A percentile compares a stretch with the other conserved stretches of the same genome.
Conservation (phyloP, 352 stramenopile genomes). For the Phytophthora citrophthora region DNA sequence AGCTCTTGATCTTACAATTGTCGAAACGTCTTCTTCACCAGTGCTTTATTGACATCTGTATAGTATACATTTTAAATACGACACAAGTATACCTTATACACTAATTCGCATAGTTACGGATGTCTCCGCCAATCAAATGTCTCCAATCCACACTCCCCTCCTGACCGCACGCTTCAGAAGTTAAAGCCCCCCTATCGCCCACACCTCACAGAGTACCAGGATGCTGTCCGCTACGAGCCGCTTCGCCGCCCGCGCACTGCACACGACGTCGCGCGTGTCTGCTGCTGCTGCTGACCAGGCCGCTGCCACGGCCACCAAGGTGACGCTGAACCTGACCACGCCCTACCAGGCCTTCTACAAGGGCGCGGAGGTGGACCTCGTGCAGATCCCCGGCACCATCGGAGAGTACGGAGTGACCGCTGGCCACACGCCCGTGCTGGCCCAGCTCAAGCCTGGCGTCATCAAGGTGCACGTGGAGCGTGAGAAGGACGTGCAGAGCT, state of each 20-base stretch:
- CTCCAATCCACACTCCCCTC: conserved; percentile 9
- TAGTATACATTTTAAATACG: too few relatives aligned
- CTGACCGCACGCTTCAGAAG: conserved; percentile 25
- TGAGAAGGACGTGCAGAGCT: conserved; percentile 94
- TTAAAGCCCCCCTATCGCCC: conserved; percentile 20
- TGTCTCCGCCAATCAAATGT: conserved; percentile 15
- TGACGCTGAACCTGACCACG: conserved; percentile 87
- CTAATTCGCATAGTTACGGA: too few relatives aligned
- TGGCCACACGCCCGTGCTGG: conserved; percentile 96
- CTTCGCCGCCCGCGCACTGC: conserved; percentile 60
- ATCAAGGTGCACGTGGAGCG: conserved; percentile 88
- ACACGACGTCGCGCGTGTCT: conserved; percentile 64
- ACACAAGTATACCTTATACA: too few relatives aligned
- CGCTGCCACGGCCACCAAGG: conserved; percentile 69
- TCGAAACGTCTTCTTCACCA: neutral
- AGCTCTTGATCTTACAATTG: conserved; percentile 1
- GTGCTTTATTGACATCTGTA: neutral
- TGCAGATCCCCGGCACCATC: conserved; percentile 95
- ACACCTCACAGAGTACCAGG: conserved; percentile 3
- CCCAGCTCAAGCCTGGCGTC: conserved; percentile 97
- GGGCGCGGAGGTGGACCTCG: conserved; percentile 85
- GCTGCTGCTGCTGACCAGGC: conserved; percentile 60
- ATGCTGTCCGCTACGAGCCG: conserved; percentile 67
- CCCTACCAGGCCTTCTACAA: conserved; percentile 87
- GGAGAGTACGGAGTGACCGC: conserved; percentile 98